A percentile compares a stretch with the other conserved stretches of the same genome.
Evolutionary conservation across 495 filamentous ascomycete species (phyloP).

Genomic region (Evernia prunastri): DNA sequence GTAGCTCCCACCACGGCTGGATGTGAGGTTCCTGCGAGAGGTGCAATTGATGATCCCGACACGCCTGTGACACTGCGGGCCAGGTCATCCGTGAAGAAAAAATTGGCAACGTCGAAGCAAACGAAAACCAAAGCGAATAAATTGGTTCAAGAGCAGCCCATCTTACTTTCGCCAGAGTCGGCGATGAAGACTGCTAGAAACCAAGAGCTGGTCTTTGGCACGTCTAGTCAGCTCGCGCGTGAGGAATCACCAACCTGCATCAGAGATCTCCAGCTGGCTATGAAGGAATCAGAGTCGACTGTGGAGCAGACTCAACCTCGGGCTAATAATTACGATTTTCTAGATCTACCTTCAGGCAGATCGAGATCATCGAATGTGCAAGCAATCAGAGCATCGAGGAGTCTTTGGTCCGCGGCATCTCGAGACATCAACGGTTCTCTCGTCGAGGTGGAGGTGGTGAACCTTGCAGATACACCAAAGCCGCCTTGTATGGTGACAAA

Average conservation of each 20-base stretch:
- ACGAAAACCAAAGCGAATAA: constrained; percentile 35
- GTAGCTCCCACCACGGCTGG: background rate
- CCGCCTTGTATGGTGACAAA: background rate
- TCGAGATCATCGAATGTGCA: constrained; percentile 24
- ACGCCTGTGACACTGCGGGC: constrained; percentile 25
- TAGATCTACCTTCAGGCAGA: background rate
- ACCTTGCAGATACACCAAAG: constrained; percentile 46
- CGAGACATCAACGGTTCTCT: constrained; percentile 57
- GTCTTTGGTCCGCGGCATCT: constrained; percentile 63
- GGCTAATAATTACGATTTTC: background rate
- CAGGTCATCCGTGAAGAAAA: constrained; percentile 27
- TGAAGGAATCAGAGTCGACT: constrained; percentile 50
- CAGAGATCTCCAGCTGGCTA: constrained; percentile 62
- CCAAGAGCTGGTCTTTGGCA: constrained; percentile 86
- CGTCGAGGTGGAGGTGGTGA: constrained; percentile 50
- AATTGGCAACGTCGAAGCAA: constrained; percentile 32
- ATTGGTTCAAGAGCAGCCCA: constrained; percentile 38
- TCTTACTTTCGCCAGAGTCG: constrained; percentile 65
- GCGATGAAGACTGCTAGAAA: constrained; percentile 60
- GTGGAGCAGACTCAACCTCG: background rate
- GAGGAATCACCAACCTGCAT: constrained; percentile 66
- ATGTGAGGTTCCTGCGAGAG: background rate
- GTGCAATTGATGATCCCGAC: constrained; percentile 13
- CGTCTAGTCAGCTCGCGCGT: constrained; percentile 78
- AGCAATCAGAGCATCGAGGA: constrained; percentile 32